A percentile compares a stretch with the other conserved stretches of the same genome.
Evolutionary conservation across 495 filamentous ascomycete species (phyloP).

Genomic region (Elasticomyces elasticus): DNA sequence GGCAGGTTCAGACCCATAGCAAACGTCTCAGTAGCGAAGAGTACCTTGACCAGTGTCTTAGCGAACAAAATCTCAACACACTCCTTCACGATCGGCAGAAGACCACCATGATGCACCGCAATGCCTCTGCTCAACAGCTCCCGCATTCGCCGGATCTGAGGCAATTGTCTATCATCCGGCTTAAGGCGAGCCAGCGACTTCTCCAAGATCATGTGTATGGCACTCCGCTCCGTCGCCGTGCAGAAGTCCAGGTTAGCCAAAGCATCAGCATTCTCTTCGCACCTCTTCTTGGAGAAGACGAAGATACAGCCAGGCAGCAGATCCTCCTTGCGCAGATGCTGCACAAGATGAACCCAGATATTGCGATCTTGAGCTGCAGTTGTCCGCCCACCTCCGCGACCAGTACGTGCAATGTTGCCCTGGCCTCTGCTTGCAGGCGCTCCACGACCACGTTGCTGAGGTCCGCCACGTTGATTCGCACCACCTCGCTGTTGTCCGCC

Average conservation of each 20-base stretch:
- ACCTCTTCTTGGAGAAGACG: slow-evolving; percentile 95
- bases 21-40: slow-evolving; percentile 97
- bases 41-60: slow-evolving; percentile 83
- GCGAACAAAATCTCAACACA: slow-evolving; percentile 96
- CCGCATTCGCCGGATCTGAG: slow-evolving; percentile 78
- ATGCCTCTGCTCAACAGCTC: slow-evolving; percentile 82
- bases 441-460: slow-evolving; percentile 47
- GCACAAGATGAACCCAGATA: slow-evolving; percentile 91
- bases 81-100: slow-evolving; percentile 95
- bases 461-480: slow-evolving; percentile 39
- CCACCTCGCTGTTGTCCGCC: slow-evolving; percentile 43
- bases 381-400: slow-evolving; percentile 72
- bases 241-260: slow-evolving; percentile 90
- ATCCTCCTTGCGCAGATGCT: slow-evolving; percentile 75
- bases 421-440: slow-evolving; percentile 49
- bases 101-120: slow-evolving; percentile 91
- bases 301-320: slow-evolving; percentile 91
- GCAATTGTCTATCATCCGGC: slow-evolving; percentile 76
- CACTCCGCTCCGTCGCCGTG: slow-evolving; percentile 85
- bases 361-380: slow-evolving; percentile 88
- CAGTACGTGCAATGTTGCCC: slow-evolving; percentile 80
- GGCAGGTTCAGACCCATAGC: slow-evolving; percentile 96
- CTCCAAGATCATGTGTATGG: slow-evolving; percentile 94
- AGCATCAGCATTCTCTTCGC: slow-evolving; percentile 93
- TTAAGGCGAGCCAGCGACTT: slow-evolving; percentile 88